Evolutionary conservation across 345 rosid genomes (phyloP).

Genomic region (Populus pruinosa): DNA sequence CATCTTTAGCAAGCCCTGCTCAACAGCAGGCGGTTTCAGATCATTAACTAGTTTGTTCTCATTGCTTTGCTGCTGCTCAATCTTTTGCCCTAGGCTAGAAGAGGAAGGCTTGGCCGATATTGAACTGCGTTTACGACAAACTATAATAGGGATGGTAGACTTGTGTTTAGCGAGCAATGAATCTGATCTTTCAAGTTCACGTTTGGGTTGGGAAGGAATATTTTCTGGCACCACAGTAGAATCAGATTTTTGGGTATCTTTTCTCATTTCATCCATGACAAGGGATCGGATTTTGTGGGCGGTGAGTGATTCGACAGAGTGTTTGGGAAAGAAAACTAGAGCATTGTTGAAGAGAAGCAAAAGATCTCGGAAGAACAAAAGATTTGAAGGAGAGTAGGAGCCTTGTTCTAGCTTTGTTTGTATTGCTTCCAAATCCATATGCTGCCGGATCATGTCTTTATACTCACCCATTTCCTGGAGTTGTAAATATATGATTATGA

Average conservation of each 20-base stretch:
- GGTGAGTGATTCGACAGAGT: constrained; percentile 44
- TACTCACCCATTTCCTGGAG: constrained; percentile 47
- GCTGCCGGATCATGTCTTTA: constrained; percentile 48
- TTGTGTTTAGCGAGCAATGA: constrained; percentile 46
- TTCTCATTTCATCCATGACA: constrained; percentile 37
- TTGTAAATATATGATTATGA: background rate
- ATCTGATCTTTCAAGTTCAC: constrained; percentile 45
- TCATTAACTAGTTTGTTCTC: constrained; percentile 21
- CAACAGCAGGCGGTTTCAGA: constrained; percentile 13
- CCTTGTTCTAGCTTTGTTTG: constrained; percentile 47
- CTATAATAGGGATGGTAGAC: constrained; percentile 39
- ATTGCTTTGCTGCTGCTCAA: constrained; percentile 18
- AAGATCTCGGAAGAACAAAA: constrained; percentile 55
- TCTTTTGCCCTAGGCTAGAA: constrained; percentile 36
- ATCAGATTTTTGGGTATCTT: constrained; percentile 24
- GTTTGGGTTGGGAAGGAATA: constrained; percentile 15
- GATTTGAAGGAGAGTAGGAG: constrained; percentile 36
- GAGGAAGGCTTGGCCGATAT: constrained; percentile 49
- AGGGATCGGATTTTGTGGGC: constrained; percentile 51
- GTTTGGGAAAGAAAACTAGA: constrained; percentile 48
- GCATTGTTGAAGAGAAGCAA: constrained; percentile 66
- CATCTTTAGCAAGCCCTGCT: constrained; percentile 29
- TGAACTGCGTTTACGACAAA: constrained; percentile 55
- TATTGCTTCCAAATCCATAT: constrained; percentile 57
- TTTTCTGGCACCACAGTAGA: background rate